Percentiles rank a stretch among this genome's conserved stretches.
Conservation (phyloP, 306 rosid genomes). For the Arachis hypogaea region DNA sequence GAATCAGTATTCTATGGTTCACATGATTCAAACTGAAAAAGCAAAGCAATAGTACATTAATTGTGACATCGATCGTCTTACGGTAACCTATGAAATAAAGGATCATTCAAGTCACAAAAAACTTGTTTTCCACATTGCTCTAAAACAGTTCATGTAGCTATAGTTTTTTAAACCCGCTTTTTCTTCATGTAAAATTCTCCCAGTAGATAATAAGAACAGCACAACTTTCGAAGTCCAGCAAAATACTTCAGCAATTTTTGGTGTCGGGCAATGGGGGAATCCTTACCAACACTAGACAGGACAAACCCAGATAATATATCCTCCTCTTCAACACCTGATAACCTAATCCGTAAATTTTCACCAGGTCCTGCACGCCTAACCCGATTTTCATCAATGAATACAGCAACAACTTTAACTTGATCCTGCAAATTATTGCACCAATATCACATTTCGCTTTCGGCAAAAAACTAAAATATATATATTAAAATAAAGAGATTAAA, state of each 20-base stretch:
- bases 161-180: not conserved
- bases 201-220: not conserved
- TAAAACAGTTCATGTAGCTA: not conserved
- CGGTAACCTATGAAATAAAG: slow-evolving; percentile 27
- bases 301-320: slow-evolving; percentile 80
- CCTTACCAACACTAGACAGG: slow-evolving; percentile 80
- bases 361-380: slow-evolving; percentile 96
- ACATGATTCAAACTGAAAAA: slow-evolving; percentile 3
- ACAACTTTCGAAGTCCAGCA: slow-evolving; percentile 16
- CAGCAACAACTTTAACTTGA: slow-evolving; percentile 73
- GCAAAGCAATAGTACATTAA: not conserved
- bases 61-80: not conserved
- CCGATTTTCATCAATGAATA: slow-evolving; percentile 70
- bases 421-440: slow-evolving; percentile 53
- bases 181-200: not conserved
- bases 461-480: not conserved
- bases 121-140: slow-evolving; percentile 12
- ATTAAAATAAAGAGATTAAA: not conserved
- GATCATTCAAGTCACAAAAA: slow-evolving; percentile 20
- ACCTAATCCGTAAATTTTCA: slow-evolving; percentile 86
- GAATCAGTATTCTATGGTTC: slow-evolving; percentile 8
- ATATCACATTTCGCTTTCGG: slow-evolving; percentile 18
- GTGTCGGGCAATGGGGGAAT: not conserved
- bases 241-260: not conserved
- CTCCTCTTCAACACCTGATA: slow-evolving; percentile 89